A percentile compares a stretch with the other conserved stretches of the same genome.
Evolutionary conservation across 345 rosid genomes (phyloP).

Genomic region (Hibiscus tridactylites): DNA sequence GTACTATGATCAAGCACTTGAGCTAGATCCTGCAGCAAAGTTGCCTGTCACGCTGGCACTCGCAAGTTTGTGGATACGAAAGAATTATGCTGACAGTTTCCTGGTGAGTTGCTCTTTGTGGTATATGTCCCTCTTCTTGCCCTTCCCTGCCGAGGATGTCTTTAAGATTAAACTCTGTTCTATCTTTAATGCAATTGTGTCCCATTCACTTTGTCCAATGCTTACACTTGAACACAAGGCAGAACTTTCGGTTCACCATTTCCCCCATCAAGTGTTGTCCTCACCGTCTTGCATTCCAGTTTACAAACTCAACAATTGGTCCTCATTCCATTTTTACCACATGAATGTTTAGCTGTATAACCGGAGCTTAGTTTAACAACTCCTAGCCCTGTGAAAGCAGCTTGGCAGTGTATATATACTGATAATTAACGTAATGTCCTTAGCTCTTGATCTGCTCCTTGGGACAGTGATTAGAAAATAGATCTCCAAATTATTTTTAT

Average conservation of each 20-base stretch:
- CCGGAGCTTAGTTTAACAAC: background rate
- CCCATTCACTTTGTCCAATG: background rate
- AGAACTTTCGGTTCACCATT: background rate
- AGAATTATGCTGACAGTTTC: constrained; percentile 64
- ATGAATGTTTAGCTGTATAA: background rate
- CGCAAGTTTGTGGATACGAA: constrained; percentile 77
- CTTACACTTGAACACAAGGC: background rate
- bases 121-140: background rate
- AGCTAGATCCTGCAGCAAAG: constrained; percentile 71
- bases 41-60: constrained; percentile 87
- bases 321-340: background rate
- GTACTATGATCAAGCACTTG: constrained; percentile 88
- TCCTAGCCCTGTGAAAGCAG: background rate
- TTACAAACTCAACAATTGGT: background rate
- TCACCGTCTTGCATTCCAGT: background rate
- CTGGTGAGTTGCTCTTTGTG: constrained; percentile 39
- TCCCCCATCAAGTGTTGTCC: background rate
- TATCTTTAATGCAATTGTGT: background rate
- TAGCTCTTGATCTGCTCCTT: background rate
- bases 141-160: background rate
- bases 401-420: background rate
- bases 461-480: background rate
- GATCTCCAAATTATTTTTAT: background rate
- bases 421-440: background rate
- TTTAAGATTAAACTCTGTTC: background rate